Evolutionary conservation across 2,329 filamentous ascomycete species (phyloP), one percentile per base, ranked within the genome.

Genomic region (Penicillium glabrum): DNA sequence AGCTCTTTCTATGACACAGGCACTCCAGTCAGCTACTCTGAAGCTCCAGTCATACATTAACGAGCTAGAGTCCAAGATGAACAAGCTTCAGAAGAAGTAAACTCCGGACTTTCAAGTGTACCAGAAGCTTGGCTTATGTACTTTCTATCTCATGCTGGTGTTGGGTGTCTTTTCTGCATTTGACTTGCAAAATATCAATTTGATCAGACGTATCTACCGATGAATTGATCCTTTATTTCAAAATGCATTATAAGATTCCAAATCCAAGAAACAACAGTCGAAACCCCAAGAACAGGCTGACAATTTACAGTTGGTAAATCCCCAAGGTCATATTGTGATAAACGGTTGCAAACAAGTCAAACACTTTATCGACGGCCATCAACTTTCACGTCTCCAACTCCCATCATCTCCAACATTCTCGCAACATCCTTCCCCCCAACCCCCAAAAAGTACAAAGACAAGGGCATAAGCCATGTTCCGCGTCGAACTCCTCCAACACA

Each of bases 11-110:
- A 48, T 21, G 56, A 45, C 35, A 47, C 59, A 96, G 93, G 88
- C 90, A 63, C 84, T 98, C 48, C 93, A 97, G 83, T 83, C 87
- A 49, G 91, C 92, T 48, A 93, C 96, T 56, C 89, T 93, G 75
- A 86, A 90, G 72, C 85, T 97, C 74, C 91, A 91, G 77, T 85
- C 84, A 61, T 96, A 97, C 73, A 87, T 96, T 62, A 85, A 87
- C 72, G 85, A 85, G 51, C 79, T 98, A 63, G 93, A 98, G 79
- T 85, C 90, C 68, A 92, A 89, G 79, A 83, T 93, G 66, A 86
- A 88, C 65, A 80, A 83, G 59, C 68, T 86, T 69, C 83, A 86
- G 79, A 89, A 86, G 79, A 89, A 88, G 80, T 86, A 33, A 43
- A 37, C 8, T 31, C 5, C 26, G 29, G 3, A 51, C 24, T 54